These are phyloP conservation scores for sweet orange (Citrus sinensis) DNA, from an alignment of 345 rosid genomes.

Conservation along the genomic window DNA sequence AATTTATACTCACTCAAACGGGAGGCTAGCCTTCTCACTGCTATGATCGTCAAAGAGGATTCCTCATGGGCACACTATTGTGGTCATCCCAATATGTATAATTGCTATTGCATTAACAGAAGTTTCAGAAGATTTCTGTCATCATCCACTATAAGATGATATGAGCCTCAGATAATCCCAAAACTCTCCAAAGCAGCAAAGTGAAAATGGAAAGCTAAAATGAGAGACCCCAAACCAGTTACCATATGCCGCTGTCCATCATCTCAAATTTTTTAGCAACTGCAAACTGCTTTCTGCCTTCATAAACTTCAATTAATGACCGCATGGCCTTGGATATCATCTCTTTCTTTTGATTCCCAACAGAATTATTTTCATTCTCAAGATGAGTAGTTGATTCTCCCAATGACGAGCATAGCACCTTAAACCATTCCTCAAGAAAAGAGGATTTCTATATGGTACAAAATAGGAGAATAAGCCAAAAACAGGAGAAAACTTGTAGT, in stretches of 20 bases:
- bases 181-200: not conserved
- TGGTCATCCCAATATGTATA: not conserved
- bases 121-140: not conserved
- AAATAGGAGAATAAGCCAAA: slow-evolving; percentile 9
- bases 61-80: not conserved
- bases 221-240: not conserved
- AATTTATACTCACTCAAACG: not conserved
- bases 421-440: slow-evolving; percentile 89
- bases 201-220: not conserved
- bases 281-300: slow-evolving; percentile 27
- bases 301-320: slow-evolving; percentile 49
- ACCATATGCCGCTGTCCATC: slow-evolving; percentile 24
- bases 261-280: slow-evolving; percentile 43
- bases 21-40: not conserved
- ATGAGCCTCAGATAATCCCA: not conserved
- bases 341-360: slow-evolving; percentile 64
- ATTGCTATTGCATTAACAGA: not conserved
- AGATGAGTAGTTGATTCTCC: slow-evolving; percentile 31
- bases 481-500: not conserved
- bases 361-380: slow-evolving; percentile 27
- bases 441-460: slow-evolving; percentile 53
- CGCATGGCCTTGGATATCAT: slow-evolving; percentile 59
- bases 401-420: slow-evolving; percentile 51
- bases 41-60: not conserved
- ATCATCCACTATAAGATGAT: not conserved